These are phyloP conservation scores for Lolium multiflorum DNA, from an alignment of 176 grass and related monocot genomes.

Conservation along the genomic window DNA sequence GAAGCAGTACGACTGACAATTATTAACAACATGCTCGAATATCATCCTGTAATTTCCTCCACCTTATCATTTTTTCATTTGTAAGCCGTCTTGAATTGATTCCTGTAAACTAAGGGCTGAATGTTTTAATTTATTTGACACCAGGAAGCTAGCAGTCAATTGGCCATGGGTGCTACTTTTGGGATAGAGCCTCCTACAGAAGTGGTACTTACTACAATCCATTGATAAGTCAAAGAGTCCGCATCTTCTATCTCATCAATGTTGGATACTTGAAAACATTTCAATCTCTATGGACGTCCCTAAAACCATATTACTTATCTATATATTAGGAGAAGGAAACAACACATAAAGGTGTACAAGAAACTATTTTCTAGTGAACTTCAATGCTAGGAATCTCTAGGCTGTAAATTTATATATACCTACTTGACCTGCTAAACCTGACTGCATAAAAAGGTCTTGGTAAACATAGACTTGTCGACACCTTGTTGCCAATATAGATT, in stretches of 20 bases:
- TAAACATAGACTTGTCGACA: not conserved
- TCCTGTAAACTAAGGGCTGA: not conserved
- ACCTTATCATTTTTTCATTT: slow-evolving; percentile 19
- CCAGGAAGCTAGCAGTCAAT: slow-evolving; percentile 93
- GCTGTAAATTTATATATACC: slow-evolving; percentile 21
- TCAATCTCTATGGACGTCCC: not conserved
- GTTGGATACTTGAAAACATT: slow-evolving; percentile 15
- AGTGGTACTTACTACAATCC: slow-evolving; percentile 52
- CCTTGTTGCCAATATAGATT: slow-evolving; percentile 18
- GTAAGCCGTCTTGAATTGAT: slow-evolving; percentile 24
- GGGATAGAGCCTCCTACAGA: slow-evolving; percentile 72
- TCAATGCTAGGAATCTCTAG: slow-evolving; percentile 5
- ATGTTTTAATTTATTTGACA: slow-evolving; percentile 37
- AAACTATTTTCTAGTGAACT: not conserved
- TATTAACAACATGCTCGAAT: slow-evolving; percentile 93
- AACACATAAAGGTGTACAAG: not conserved
- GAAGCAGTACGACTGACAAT: slow-evolving; percentile 94
- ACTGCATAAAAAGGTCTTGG: not conserved
- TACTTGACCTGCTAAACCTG: slow-evolving; percentile 1
- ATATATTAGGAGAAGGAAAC: slow-evolving; percentile 16
- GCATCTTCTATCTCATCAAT: slow-evolving; percentile 28
- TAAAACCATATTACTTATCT: slow-evolving; percentile 17
- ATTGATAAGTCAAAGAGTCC: slow-evolving; percentile 3
- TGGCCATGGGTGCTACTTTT: slow-evolving; percentile 97
- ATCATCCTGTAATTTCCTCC: slow-evolving; percentile 81